phyloP scores from a whole-genome alignment of 495 filamentous ascomycete genomes.

The Penicillium tannophilum region DNA sequence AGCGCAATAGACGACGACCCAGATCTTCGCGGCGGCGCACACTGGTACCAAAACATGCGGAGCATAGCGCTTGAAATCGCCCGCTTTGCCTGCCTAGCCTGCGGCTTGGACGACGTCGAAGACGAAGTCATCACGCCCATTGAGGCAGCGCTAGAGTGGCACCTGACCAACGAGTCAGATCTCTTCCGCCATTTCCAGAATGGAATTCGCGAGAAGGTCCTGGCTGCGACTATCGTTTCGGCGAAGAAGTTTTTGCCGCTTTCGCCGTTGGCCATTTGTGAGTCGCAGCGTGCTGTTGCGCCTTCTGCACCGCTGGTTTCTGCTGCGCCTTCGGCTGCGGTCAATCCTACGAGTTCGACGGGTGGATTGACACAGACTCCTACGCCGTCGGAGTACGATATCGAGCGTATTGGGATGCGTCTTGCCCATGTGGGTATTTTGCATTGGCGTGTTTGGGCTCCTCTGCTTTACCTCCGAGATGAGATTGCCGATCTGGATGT shows the following conservation, averaged over 20 bases:
- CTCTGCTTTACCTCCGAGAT: conserved; percentile 60
- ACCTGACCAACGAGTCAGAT: conserved; percentile 40
- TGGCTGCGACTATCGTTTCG: conserved; percentile 33
- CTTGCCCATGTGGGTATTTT: conserved; percentile 78
- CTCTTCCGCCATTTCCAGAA: conserved; percentile 40
- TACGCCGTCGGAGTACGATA: conserved; percentile 45
- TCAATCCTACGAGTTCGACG: conserved; percentile 15
- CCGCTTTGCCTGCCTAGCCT: conserved; percentile 43
- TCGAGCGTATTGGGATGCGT: conserved; percentile 70
- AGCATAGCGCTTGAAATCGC: conserved; percentile 49
- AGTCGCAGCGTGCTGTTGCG: conserved; percentile 42
- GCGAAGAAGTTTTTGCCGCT: conserved; percentile 44
- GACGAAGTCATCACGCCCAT: conserved; percentile 43
- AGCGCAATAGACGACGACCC: conserved; percentile 18
- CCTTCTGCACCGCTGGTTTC: conserved; percentile 4
- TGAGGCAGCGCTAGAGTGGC: conserved; percentile 39
- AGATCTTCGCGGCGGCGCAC: conserved; percentile 31
- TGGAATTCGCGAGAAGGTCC: conserved; percentile 37
- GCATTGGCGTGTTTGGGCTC: conserved; percentile 87
- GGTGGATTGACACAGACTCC: conserved; percentile 9
- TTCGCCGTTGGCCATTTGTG: conserved; percentile 48
- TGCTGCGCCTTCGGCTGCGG: not conserved
- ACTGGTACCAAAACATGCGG: conserved; percentile 44
- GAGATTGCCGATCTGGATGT: conserved; percentile 28
- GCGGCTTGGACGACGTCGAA: conserved; percentile 36